Percentiles rank a stretch among this genome's conserved stretches.
Evolutionary conservation across 192 early-diverging fungal genomes (phyloP).

Genomic region (Coemansia sp.): DNA sequence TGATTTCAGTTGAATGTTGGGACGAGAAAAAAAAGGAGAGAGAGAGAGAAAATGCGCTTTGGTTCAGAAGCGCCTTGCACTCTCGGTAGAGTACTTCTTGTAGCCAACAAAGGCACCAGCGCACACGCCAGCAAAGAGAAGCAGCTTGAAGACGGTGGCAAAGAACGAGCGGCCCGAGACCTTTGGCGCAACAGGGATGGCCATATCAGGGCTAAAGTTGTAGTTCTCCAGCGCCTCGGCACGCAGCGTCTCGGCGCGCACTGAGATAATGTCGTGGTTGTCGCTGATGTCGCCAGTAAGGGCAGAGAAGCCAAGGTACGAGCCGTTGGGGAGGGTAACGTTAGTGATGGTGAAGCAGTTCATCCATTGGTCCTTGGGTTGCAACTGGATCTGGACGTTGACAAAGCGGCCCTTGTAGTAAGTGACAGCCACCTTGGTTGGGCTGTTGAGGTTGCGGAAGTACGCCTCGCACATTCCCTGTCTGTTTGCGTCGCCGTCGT

Average conservation of each 20-base stretch:
- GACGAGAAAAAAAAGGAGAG: not conserved
- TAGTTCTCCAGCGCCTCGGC: constrained; percentile 49
- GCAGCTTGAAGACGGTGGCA: constrained; percentile 41
- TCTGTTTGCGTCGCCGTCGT: constrained; percentile 76
- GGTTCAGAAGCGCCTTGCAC: constrained; percentile 47
- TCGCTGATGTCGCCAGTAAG: constrained; percentile 88
- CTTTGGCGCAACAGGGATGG: constrained; percentile 1
- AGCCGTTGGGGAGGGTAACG: constrained; percentile 70
- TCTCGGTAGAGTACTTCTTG: constrained; percentile 45
- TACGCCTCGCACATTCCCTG: constrained; percentile 71
- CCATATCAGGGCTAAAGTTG: constrained; percentile 17
- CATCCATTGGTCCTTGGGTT: constrained; percentile 67
- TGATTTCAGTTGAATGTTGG: not conserved
- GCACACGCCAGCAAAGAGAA: constrained; percentile 41
- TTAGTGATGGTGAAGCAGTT: constrained; percentile 81
- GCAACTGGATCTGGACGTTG: constrained; percentile 56
- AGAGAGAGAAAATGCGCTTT: not conserved
- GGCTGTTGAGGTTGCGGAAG: constrained; percentile 67
- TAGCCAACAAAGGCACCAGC: constrained; percentile 50
- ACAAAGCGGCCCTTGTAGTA: constrained; percentile 67
- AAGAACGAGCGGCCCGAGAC: constrained; percentile 18
- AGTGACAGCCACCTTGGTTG: constrained; percentile 66
- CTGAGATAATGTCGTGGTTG: constrained; percentile 55
- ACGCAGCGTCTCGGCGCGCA: constrained; percentile 45
- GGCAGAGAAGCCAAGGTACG: constrained; percentile 90